These are phyloP conservation scores for Diaporthe destruens DNA, from an alignment of 2,329 filamentous ascomycete species.

Conservation along the genomic window DNA sequence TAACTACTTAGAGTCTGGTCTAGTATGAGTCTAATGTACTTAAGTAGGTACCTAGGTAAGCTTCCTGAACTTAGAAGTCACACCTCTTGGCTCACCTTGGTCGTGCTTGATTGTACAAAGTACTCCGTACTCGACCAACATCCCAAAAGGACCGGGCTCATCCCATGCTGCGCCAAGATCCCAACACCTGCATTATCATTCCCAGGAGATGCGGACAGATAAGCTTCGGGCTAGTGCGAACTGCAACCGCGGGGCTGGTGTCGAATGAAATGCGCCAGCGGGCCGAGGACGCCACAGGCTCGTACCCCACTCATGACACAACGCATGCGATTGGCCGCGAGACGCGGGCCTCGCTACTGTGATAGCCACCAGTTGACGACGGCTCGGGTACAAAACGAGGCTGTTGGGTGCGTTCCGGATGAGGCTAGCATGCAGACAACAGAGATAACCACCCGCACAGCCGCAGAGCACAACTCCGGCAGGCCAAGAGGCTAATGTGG, in stretches of 20 bases:
- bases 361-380: background rate
- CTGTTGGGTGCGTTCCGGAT: background rate
- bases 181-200: background rate
- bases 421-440: too few relatives aligned
- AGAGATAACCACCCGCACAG: too few relatives aligned
- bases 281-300: constrained; percentile 19
- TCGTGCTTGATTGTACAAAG: background rate
- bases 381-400: background rate
- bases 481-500: constrained; percentile 22
- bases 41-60: too few relatives aligned
- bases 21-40: background rate
- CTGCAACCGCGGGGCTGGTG: constrained; percentile 23
- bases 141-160: constrained; percentile 7
- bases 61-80: too few relatives aligned
- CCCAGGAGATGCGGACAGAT: constrained; percentile 6
- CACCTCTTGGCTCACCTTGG: background rate
- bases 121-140: background rate
- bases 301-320: background rate
- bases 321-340: background rate
- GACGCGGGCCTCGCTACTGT: background rate
- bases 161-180: constrained; percentile 2
- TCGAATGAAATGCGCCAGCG: background rate
- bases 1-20: too few relatives aligned
- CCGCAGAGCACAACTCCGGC: too few relatives aligned
- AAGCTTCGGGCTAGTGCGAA: constrained; percentile 24